Evolutionary conservation across 2,329 filamentous ascomycete genomes (phyloP), one percentile per base, ranked within the genome.

Genomic region (Knufia fluminis): DNA sequence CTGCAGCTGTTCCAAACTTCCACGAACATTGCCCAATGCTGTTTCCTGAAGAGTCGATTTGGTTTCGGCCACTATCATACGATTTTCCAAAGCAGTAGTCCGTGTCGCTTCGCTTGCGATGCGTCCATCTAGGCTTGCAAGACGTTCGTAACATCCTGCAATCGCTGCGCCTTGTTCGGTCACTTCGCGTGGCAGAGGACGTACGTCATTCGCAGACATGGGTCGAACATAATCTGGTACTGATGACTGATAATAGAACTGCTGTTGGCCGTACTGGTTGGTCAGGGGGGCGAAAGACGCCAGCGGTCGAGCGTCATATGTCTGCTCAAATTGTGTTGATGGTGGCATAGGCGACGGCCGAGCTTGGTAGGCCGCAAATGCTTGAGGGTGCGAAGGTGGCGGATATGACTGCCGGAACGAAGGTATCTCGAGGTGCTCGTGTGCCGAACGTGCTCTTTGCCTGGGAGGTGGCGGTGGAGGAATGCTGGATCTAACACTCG

Each of bases 361-460:
- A 6, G 7, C n/a, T 16, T 14, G 33, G 16, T 4, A 4, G 4
- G 33, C 6, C 4, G 6, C 7, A 16, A 36, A 14, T 36, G 33
- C 33, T 36, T 36, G 33, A 36, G 33, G 6, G 4, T 36, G 33
- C 10, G 31, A 4, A 19, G 32, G 32, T 22, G 45, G 33, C 4
- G 43, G 40, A 16, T 26, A 43, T 16, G 40, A 43, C 22, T 43
- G 19, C 10, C 40, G 40, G n/a, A 43, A 43, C 12, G 51, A 7
- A n/a, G 33, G 49, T 32, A 54, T 52, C 19, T 52, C 24, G 9
- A 52, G 52, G 39, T 23, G 41, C 9, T 48, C 45, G 14, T 49
- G 23, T 22, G n/a, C 23, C 20, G 52, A 41, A 31, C 46, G 28
- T 16, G 51, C 26, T 24, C 50, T 49, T 46, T 24, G 32, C 19